These are phyloP conservation scores for Plantago major DNA, from an alignment of 257 asterid genomes.

Conservation along the genomic window DNA sequence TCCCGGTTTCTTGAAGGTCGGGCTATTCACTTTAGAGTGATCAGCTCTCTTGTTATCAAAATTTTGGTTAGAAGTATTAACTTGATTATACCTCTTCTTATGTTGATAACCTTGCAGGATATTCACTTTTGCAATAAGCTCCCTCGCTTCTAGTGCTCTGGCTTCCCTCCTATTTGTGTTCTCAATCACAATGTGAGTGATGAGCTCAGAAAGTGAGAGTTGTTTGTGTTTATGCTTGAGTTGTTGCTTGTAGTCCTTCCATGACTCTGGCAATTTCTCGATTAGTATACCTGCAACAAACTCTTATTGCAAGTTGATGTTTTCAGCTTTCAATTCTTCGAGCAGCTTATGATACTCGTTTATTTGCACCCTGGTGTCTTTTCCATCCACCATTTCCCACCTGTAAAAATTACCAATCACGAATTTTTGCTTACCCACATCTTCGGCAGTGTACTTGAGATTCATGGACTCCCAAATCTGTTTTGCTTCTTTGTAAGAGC, in stretches of 20 bases:
- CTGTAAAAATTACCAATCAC: background rate
- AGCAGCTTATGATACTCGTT: background rate
- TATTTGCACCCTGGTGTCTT: background rate
- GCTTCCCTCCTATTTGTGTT: background rate
- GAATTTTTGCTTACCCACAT: background rate
- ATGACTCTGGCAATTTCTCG: background rate
- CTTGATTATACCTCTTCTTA: background rate
- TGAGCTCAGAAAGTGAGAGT: no score
- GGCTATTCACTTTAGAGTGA: background rate
- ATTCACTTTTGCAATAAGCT: background rate
- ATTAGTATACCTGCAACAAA: background rate
- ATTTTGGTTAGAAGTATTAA: no score
- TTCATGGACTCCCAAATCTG: no score
- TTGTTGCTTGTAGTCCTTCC: background rate
- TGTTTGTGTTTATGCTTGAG: no score
- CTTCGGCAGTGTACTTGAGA: background rate
- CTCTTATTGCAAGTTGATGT: background rate
- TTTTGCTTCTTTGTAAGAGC: conserved; percentile 1
- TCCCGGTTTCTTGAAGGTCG: background rate
- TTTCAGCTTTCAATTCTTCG: background rate
- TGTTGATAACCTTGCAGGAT: background rate
- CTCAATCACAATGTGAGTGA: background rate
- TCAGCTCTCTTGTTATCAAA: background rate
- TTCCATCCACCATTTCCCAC: background rate
- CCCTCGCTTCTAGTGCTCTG: background rate